Conservation (phyloP, 1,284 basidiomycete species). For the Leucoagaricus sp. region DNA sequence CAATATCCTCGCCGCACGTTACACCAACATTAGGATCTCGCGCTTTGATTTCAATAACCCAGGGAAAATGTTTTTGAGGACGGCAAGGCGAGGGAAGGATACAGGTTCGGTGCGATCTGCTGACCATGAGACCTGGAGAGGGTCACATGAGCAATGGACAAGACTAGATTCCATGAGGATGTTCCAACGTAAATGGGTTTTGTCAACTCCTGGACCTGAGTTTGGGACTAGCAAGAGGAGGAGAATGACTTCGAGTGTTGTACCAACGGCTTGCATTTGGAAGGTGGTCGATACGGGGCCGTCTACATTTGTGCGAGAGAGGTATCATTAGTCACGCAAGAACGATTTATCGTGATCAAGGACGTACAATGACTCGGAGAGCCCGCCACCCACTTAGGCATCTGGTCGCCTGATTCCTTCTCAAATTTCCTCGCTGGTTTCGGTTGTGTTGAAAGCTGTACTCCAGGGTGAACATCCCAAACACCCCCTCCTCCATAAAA, state of each 20-base stretch:
- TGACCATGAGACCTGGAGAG: too few relatives aligned
- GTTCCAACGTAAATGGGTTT: too few relatives aligned
- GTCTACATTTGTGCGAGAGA: conserved; percentile 40
- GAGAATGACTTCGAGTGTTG: too few relatives aligned
- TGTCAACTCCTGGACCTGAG: too few relatives aligned
- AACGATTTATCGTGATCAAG: too few relatives aligned
- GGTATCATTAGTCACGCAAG: background rate
- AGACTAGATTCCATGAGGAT: conserved; percentile 66
- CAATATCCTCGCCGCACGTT: conserved; percentile 73
- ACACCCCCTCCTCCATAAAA: too few relatives aligned
- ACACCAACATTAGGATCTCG: conserved; percentile 52
- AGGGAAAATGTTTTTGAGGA: conserved; percentile 54
- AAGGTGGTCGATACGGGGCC: too few relatives aligned
- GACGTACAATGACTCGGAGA: conserved; percentile 41
- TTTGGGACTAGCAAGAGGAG: too few relatives aligned
- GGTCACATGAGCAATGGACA: conserved; percentile 66
- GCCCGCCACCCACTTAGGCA: conserved; percentile 38
- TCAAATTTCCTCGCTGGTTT: conserved; percentile 4
- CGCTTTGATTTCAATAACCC: conserved; percentile 59
- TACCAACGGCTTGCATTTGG: too few relatives aligned
- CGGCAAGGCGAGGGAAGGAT: conserved; percentile 65
- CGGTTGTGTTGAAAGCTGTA: background rate
- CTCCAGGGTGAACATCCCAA: background rate
- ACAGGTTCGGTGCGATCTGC: conserved; percentile 67
- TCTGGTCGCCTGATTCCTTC: conserved; percentile 32